Evolutionary conservation across 129 eudicot species (phyloP).

Genomic region (Artemisia tridentata): DNA sequence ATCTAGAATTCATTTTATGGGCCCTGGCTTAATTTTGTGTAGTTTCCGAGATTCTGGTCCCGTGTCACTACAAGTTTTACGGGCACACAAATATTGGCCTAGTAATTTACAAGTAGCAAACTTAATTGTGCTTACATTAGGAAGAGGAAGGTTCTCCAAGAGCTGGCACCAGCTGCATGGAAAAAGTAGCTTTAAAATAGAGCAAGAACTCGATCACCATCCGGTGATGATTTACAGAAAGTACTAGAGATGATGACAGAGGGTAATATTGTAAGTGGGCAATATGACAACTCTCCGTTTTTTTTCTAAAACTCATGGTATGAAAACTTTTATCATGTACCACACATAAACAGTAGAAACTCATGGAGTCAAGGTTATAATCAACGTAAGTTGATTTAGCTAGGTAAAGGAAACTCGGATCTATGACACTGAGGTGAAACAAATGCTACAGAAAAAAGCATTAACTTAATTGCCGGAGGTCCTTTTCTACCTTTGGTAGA

Average conservation of each 20-base stretch:
- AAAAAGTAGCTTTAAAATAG: constrained; percentile 15
- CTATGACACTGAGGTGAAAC: no score
- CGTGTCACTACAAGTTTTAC: not conserved
- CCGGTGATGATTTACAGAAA: not conserved
- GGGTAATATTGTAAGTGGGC: no score
- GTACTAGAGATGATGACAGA: not conserved
- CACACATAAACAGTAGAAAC: no score
- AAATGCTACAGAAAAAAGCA: no score
- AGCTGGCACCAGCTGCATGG: constrained; percentile 67
- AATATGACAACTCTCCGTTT: no score
- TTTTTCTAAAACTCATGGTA: not conserved
- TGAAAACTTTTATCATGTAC: no score
- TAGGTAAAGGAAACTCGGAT: no score
- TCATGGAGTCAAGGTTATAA: no score
- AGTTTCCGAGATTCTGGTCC: not conserved
- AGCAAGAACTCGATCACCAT: constrained; percentile 3
- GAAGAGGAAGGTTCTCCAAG: constrained; percentile 76
- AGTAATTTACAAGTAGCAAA: not conserved
- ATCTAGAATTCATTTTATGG: not conserved
- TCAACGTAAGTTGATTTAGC: not conserved
- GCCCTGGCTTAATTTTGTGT: not conserved
- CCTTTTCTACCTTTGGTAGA: no score
- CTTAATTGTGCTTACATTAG: constrained; percentile 45
- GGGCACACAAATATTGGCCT: not conserved
- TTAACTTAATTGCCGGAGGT: no score